Evolutionary conservation across 2,329 filamentous ascomycete genomes (phyloP).

Genomic region (Pezicula carpinea): DNA sequence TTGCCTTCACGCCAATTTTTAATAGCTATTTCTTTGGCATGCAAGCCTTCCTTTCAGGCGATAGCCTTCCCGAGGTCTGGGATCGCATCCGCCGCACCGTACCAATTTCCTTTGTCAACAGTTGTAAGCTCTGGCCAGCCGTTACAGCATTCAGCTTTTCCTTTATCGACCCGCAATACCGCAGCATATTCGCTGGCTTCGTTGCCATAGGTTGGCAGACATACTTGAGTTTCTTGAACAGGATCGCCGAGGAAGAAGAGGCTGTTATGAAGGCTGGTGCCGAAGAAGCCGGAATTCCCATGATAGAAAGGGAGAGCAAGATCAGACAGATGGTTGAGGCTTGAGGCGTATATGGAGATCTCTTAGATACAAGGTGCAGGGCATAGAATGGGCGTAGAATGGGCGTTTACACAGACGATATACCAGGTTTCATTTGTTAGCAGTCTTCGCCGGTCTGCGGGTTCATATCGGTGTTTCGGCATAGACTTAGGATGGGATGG

Average conservation of each 20-base stretch:
- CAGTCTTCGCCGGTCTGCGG: too few species aligned
- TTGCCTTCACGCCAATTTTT: constrained; percentile 76
- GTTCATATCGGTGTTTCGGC: too few species aligned
- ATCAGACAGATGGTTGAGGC: too few species aligned
- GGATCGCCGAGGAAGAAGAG: constrained; percentile 58
- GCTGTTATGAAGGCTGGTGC: constrained; percentile 10
- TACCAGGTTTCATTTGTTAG: too few species aligned
- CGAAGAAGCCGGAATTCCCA: too few species aligned
- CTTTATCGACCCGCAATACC: constrained; percentile 74
- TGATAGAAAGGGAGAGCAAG: too few species aligned
- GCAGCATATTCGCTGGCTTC: constrained; percentile 73
- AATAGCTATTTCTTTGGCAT: constrained; percentile 79
- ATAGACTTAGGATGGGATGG: too few species aligned
- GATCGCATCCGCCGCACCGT: constrained; percentile 72
- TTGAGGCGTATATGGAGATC: too few species aligned
- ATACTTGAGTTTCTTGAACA: constrained; percentile 78
- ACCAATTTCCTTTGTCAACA: constrained; percentile 71
- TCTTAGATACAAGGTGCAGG: too few species aligned
- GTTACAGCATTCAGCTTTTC: constrained; percentile 84
- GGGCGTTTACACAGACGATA: too few species aligned
- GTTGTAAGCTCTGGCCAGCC: constrained; percentile 81
- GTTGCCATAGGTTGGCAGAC: constrained; percentile 90
- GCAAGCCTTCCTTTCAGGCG: constrained; percentile 71
- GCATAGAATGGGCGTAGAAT: too few species aligned
- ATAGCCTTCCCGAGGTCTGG: constrained; percentile 55